Conservation (phyloP, 2,329 filamentous ascomycete species). For the Fusarium sp. region DNA sequence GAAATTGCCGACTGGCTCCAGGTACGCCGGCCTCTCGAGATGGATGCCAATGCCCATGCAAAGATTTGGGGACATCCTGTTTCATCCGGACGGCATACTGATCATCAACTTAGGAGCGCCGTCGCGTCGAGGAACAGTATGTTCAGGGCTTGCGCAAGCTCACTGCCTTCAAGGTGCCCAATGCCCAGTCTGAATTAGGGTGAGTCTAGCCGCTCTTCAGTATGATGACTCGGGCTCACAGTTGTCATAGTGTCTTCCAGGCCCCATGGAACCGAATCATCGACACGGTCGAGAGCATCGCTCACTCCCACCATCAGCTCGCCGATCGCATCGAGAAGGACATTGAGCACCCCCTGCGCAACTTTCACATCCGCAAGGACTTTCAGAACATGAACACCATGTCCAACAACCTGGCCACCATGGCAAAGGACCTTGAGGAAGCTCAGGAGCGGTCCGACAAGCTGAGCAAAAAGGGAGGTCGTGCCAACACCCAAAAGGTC, state of each 20-base stretch:
- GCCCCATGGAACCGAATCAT: constrained; percentile 90
- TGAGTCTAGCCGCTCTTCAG: constrained; percentile 58
- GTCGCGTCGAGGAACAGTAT: constrained; percentile 91
- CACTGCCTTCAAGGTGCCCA: constrained; percentile 77
- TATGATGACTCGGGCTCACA: constrained; percentile 23
- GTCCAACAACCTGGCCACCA: constrained; percentile 79
- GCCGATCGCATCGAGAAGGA: constrained; percentile 87
- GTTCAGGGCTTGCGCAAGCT: constrained; percentile 84
- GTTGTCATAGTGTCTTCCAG: constrained; percentile 80
- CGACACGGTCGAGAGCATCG: constrained; percentile 80
- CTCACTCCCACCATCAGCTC: constrained; percentile 84
- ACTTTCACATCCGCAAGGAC: constrained; percentile 79
- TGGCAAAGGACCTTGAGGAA: constrained; percentile 87
- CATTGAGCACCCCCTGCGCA: constrained; percentile 84
- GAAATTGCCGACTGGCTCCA: constrained; percentile 98
- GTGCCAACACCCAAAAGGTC: constrained; percentile 80
- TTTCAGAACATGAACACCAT: constrained; percentile 84
- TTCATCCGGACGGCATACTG: constrained; percentile 9
- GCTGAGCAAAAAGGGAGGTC: constrained; percentile 80
- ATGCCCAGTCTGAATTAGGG: constrained; percentile 86
- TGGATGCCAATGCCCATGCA: constrained; percentile 15
- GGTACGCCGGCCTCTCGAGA: constrained; percentile 63
- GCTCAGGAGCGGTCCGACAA: constrained; percentile 89
- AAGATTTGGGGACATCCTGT: not conserved
- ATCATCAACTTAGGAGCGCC: constrained; percentile 76